A percentile compares a stretch with the other conserved stretches of the same genome.
These are phyloP conservation scores for Tylopilus sp. DNA, from an alignment of 1,284 basidiomycete species.

Conservation along the genomic window DNA sequence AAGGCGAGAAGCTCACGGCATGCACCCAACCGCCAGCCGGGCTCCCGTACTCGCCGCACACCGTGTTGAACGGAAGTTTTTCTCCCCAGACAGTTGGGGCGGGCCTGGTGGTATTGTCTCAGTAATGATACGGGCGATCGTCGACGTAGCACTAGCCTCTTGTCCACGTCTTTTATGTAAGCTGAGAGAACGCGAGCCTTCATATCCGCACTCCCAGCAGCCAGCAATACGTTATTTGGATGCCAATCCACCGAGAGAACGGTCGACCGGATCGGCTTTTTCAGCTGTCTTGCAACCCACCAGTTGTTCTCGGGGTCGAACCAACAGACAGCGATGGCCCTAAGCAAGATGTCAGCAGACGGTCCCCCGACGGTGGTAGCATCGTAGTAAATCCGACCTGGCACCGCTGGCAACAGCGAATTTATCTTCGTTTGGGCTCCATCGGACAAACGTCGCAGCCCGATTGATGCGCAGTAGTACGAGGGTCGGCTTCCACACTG, in stretches of 20 bases:
- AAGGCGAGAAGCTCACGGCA: conserved; percentile 91
- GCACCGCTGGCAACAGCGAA: conserved; percentile 98
- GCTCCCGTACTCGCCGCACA: conserved; percentile 90
- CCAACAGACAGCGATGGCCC: conserved; percentile 90
- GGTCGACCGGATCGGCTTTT: conserved; percentile 93
- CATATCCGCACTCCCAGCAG: conserved; percentile 91
- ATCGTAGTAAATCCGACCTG: conserved; percentile 52
- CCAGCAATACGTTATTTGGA: conserved; percentile 93
- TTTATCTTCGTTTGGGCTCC: conserved; percentile 97
- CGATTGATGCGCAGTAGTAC: conserved; percentile 93
- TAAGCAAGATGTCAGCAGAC: conserved; percentile 28
- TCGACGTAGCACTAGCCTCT: conserved; percentile 51
- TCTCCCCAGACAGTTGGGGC: conserved; percentile 93
- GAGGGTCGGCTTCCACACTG: conserved; percentile 94
- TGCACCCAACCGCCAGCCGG: conserved; percentile 97
- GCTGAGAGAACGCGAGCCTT: conserved; percentile 98
- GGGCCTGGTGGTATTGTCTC: conserved; percentile 52
- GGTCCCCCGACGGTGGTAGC: not conserved
- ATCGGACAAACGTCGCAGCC: conserved; percentile 91
- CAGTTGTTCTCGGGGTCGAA: conserved; percentile 97
- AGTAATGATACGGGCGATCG: not conserved
- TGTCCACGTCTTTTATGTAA: conserved; percentile 98
- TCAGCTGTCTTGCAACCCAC: conserved; percentile 98
- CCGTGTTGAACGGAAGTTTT: conserved; percentile 94
- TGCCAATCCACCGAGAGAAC: conserved; percentile 96